These are phyloP conservation scores for Citrullus mucosospermus DNA, from an alignment of 306 rosid species.

Conservation along the genomic window DNA sequence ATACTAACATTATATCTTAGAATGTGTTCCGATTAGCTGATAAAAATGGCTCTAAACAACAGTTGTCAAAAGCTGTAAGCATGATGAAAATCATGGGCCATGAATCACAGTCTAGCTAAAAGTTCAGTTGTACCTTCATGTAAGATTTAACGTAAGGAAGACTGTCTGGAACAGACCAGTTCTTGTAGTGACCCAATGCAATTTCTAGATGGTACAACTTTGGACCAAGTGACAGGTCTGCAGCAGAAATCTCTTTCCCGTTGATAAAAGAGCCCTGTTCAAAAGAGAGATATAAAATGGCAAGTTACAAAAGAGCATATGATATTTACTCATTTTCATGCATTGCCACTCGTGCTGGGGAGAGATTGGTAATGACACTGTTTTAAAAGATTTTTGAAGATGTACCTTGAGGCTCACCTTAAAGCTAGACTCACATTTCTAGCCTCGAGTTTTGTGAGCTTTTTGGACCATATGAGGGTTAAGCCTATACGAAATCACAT, in stretches of 20 bases:
- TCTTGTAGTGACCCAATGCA: constrained; percentile 72
- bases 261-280: constrained; percentile 77
- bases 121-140: constrained; percentile 26
- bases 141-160: constrained; percentile 50
- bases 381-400: background rate
- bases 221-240: constrained; percentile 80
- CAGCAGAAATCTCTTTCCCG: constrained; percentile 66
- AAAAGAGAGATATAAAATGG: background rate
- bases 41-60: background rate
- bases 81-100: background rate
- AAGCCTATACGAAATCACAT: background rate
- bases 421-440: background rate
- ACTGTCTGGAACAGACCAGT: constrained; percentile 75
- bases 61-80: background rate
- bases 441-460: background rate
- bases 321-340: background rate
- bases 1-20: background rate
- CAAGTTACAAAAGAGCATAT: background rate
- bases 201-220: constrained; percentile 85
- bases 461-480: background rate
- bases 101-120: background rate
- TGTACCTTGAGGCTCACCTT: background rate
- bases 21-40: background rate
- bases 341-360: background rate
- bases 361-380: background rate